Evolutionary conservation across 495 filamentous ascomycete genomes (phyloP), one percentile per base, ranked within the genome.

Genomic region (Penicillium riverlandense): DNA sequence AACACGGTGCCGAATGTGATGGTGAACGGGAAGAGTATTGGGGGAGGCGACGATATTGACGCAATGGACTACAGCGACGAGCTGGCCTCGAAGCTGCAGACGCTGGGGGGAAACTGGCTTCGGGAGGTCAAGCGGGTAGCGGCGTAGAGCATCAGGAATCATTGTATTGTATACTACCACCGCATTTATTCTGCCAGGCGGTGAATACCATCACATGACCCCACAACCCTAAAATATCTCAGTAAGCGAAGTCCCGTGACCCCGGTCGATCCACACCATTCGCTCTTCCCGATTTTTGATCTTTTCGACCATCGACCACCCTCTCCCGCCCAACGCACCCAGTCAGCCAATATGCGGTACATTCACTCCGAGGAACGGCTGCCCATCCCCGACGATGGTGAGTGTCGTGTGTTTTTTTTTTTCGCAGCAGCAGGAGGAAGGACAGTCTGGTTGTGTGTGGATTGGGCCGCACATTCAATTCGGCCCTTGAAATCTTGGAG

Each of bases 281-380:
- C 58, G 61, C 22, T 22, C 22, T 22, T 53, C 58, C 53, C 53
- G 66, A 70, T 59, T 62, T 69, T 72, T 66, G 67, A 66, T 65
- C 62, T 57, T 68, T 60, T 63, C 58, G 64, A 64, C 70, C 65
- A 65, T 62, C 69, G 66, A 70, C 66, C 70, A 69, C 59, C 57
- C 66, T 12, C 62, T 67, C 66, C 67, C 67, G 66, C 63, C 69
- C 62, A 71, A 59, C 57, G 61, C 59, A 62, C 59, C 62, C 62
- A 59, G 32, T 34, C 32, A 71, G 69, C 65, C 79, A 92, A 84
- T 71, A 96, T 96, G 90, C 86, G 84, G 77, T 95, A 95, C 84
- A 96, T 97, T 77, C 88, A 96, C 78, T 91, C 86, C 63, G 76
- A 86, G 75, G 91, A 98, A 82, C 79, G 80, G 74, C 80, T 98